phyloP scores from a whole-genome alignment of 2,329 filamentous ascomycete genomes.

The Sphaerulina musiva region DNA sequence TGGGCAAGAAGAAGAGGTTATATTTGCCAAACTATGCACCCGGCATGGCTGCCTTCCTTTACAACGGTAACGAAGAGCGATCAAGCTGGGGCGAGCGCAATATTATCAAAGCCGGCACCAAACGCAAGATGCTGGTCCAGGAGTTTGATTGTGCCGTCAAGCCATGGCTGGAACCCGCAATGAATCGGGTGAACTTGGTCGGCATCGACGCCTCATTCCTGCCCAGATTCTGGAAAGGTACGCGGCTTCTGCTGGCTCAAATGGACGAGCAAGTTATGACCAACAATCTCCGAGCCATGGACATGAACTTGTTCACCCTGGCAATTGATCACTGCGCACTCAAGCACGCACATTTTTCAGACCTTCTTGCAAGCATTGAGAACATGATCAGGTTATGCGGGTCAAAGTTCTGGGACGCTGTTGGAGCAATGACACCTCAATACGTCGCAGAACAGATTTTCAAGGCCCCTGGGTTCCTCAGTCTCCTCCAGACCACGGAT shows the following conservation, averaged over 20 bases:
- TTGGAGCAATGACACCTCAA: slow-evolving; percentile 71
- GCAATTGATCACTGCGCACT: slow-evolving; percentile 58
- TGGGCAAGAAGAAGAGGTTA: slow-evolving; percentile 64
- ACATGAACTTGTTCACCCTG: slow-evolving; percentile 59
- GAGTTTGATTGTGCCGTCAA: slow-evolving; percentile 87
- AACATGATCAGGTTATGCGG: slow-evolving; percentile 68
- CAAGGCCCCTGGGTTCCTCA: slow-evolving; percentile 59
- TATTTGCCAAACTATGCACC: slow-evolving; percentile 71
- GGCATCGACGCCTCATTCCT: slow-evolving; percentile 51
- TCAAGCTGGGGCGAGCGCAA: slow-evolving; percentile 61
- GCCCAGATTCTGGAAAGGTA: slow-evolving; percentile 71
- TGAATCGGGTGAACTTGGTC: slow-evolving; percentile 55
- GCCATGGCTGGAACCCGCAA: slow-evolving; percentile 61
- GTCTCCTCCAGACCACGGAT: slow-evolving; percentile 51
- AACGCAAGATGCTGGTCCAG: slow-evolving; percentile 56
- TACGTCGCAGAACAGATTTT: slow-evolving; percentile 81
- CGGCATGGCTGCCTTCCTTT: slow-evolving; percentile 78
- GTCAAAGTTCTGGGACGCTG: slow-evolving; percentile 79
- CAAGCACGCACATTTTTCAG: slow-evolving; percentile 51
- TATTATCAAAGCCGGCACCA: slow-evolving; percentile 55
- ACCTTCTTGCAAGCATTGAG: slow-evolving; percentile 64
- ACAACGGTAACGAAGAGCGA: slow-evolving; percentile 60
- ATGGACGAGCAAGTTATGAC: slow-evolving; percentile 69
- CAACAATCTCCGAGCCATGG: slow-evolving; percentile 70
- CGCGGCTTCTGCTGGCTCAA: slow-evolving; percentile 65